Evolutionary conservation across 352 stramenopile genomes (phyloP).

Genomic region (Pythium aquatile): DNA sequence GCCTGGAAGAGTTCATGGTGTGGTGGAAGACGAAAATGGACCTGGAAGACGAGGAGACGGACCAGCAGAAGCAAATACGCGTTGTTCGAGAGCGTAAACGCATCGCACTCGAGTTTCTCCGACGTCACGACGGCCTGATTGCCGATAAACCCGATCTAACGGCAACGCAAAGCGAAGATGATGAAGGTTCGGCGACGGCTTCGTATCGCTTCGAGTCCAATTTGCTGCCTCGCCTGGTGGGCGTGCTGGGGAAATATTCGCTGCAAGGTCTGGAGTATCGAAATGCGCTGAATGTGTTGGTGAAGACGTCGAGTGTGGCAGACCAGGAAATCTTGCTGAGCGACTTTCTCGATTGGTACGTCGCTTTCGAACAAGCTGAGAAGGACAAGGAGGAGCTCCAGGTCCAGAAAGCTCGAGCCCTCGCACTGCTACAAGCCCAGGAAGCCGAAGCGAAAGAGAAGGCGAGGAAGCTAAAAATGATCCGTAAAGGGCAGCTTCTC

Average conservation of each 20-base stretch:
- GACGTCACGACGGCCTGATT: slow-evolving; percentile 39
- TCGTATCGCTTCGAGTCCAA: slow-evolving; percentile 54
- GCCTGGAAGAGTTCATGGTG: slow-evolving; percentile 66
- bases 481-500: slow-evolving; percentile 34
- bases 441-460: slow-evolving; percentile 43
- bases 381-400: slow-evolving; percentile 49
- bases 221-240: slow-evolving; percentile 49
- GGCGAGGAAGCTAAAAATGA: slow-evolving; percentile 35
- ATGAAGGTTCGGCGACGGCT: background rate
- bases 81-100: slow-evolving; percentile 16
- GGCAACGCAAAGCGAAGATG: background rate
- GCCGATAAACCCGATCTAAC: background rate
- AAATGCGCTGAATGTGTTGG: slow-evolving; percentile 44
- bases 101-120: slow-evolving; percentile 42
- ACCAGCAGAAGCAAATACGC: slow-evolving; percentile 31
- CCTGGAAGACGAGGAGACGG: slow-evolving; percentile 49
- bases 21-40: slow-evolving; percentile 75
- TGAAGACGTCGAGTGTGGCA: slow-evolving; percentile 23
- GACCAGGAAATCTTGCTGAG: slow-evolving; percentile 47
- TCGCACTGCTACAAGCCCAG: slow-evolving; percentile 41
- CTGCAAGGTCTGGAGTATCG: slow-evolving; percentile 53
- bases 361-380: slow-evolving; percentile 43
- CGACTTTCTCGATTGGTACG: slow-evolving; percentile 57
- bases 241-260: slow-evolving; percentile 48
- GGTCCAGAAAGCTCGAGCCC: slow-evolving; percentile 38